Conservation (phyloP, 257 asterid genomes). For the Linaria vulgaris region DNA sequence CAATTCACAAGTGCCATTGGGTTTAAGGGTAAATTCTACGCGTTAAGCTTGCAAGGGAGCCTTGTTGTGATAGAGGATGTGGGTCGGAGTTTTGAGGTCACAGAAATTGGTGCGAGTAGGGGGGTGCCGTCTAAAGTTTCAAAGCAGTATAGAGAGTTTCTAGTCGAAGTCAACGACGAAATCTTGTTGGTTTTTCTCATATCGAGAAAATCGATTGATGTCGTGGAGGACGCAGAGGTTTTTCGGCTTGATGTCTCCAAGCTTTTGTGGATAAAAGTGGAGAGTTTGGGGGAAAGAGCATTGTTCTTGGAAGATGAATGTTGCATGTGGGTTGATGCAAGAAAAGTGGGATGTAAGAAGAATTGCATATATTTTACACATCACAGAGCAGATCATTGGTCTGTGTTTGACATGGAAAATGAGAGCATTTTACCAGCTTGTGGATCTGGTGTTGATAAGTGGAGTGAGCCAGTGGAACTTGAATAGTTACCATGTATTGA, state of each 20-base stretch:
- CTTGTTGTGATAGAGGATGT: conserved; percentile 21
- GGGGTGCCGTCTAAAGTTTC: conserved; percentile 25
- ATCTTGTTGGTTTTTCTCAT: too few species aligned
- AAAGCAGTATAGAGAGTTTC: conserved; percentile 24
- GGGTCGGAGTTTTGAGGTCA: conserved; percentile 18
- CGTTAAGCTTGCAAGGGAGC: conserved; percentile 26
- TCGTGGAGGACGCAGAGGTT: conserved; percentile 28
- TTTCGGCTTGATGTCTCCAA: conserved; percentile 9
- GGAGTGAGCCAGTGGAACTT: too few species aligned
- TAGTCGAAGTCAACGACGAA: conserved; percentile 27
- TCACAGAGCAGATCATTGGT: background rate
- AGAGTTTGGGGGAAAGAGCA: background rate
- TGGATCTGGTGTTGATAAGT: too few species aligned
- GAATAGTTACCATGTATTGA: too few species aligned
- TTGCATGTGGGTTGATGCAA: background rate
- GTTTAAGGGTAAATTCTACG: conserved; percentile 27
- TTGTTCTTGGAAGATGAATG: too few species aligned
- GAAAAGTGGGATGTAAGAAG: background rate
- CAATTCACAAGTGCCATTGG: conserved; percentile 27
- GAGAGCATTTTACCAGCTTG: background rate
- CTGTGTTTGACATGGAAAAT: background rate
- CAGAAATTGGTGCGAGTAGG: conserved; percentile 21
- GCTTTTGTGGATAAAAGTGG: conserved; percentile 3
- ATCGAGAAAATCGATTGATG: background rate
- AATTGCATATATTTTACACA: conserved; percentile 9